Evolutionary conservation across 169 alveolate species (phyloP), one percentile per base, ranked within the genome.

Genomic region (Miamiensis avidus): DNA sequence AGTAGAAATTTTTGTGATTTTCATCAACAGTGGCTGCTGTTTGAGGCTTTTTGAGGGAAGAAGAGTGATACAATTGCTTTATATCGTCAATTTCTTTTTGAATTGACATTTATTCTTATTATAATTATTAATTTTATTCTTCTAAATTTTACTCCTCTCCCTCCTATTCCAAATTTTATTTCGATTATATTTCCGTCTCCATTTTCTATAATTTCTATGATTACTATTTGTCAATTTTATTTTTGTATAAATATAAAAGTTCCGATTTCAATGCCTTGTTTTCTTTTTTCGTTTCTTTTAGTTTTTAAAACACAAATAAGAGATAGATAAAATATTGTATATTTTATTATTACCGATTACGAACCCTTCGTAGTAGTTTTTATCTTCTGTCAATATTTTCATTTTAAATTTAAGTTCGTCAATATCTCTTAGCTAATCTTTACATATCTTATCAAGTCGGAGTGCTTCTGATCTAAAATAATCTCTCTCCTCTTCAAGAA

Each of bases 401-500:
- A 84, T 30, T 82, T 89, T 85, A 75, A 84, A 76, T 64, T 90
- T 82, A 0, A 87, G 33, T 78, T 88, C 90, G 73, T 87, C 85
- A 76, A 87, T 84, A 25, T 82, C 74, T 34, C 88, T 69, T 75
- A 81, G 87, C n/a, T 82, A 78, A 72, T 90, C 91, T 86, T 90
- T 84, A 32, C 89, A 86, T 77, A 82, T 81, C 65, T 85, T 87
- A 77, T 90, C 89, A 33, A 90, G 75, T 49, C 91, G 74, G 28
- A 90, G 84, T 27, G 94, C 90, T 84, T 90, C 92, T 34, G 77
- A 85, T 82, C 89, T 90, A 78, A 90, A 90, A 88, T 89, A 90
- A 85, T 90, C 92, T 74, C 92, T 90, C 74, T 90, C 94, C 30
- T 90, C 89, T 32, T 85, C 89, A 20, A 90, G 49, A 31, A 78